These are phyloP conservation scores for Fusarium camptoceras DNA, from an alignment of 2,329 filamentous ascomycete genomes.

Conservation along the genomic window DNA sequence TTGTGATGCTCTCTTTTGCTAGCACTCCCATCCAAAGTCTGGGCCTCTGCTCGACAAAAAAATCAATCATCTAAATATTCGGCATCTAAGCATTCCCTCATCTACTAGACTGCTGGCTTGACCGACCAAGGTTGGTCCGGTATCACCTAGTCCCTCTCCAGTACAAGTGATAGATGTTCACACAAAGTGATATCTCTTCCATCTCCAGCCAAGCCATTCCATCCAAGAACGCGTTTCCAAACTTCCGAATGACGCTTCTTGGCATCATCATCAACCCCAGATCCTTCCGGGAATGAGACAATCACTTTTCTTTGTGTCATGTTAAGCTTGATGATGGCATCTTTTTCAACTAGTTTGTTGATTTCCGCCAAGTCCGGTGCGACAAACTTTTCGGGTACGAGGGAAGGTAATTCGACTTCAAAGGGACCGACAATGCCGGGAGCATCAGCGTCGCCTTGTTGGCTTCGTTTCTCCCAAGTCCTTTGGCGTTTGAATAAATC, in stretches of 20 bases:
- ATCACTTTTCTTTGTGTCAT: not conserved
- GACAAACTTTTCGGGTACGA: not conserved
- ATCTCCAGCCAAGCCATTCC: not conserved
- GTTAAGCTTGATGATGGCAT: not conserved
- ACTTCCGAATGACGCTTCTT: not conserved
- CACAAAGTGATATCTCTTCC: not conserved
- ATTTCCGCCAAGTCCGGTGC: not conserved
- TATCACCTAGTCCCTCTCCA: not conserved
- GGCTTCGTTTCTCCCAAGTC: not conserved
- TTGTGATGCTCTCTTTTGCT: not conserved
- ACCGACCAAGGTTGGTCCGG: not conserved
- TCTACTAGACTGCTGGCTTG: not conserved
- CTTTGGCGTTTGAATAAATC: not conserved
- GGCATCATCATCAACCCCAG: rapidly evolving
- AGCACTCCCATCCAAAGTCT: not conserved
- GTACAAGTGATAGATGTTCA: not conserved
- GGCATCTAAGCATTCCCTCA: not conserved
- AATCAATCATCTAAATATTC: not conserved
- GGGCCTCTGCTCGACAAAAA: not conserved
- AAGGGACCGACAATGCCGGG: not conserved
- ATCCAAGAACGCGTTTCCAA: not conserved
- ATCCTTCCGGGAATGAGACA: not conserved
- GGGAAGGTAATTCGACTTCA: not conserved
- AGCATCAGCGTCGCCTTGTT: not conserved
- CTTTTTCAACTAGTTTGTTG: not conserved